phyloP scores from a whole-genome alignment of 129 eudicot species.

The Pulicaria dysenterica region DNA sequence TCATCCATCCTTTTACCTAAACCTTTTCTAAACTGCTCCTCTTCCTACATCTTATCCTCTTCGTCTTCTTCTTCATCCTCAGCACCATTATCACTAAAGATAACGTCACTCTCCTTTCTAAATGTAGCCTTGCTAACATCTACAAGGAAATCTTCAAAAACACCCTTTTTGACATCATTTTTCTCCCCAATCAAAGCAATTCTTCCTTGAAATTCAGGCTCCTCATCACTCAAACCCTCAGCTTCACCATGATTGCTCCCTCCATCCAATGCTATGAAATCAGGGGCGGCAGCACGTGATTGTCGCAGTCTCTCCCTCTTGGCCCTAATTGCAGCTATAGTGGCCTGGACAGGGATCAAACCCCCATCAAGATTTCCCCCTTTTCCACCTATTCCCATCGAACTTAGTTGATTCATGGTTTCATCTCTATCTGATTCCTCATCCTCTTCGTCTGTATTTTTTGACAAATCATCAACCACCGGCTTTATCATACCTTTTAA shows the following conservation, averaged over 20 bases:
- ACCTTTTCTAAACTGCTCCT: constrained; percentile 92
- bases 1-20: constrained; percentile 87
- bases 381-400: too few species aligned
- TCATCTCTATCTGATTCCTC: constrained; percentile 17
- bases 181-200: constrained; percentile 83
- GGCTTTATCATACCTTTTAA: constrained; percentile 73
- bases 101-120: constrained; percentile 34
- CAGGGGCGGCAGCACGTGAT: constrained; percentile 70
- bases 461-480: not conserved
- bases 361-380: not conserved
- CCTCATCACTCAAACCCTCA: constrained; percentile 96
- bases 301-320: constrained; percentile 67
- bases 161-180: constrained; percentile 64
- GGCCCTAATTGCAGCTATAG: constrained; percentile 59
- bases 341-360: constrained; percentile 50
- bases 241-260: constrained; percentile 95
- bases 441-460: constrained; percentile 6
- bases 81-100: constrained; percentile 33
- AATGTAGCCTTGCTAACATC: constrained; percentile 28
- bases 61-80: constrained; percentile 76
- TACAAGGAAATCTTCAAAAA: constrained; percentile 68
- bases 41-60: constrained; percentile 96
- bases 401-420: too few species aligned
- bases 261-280: constrained; percentile 74
- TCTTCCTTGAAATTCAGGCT: constrained; percentile 84